Conservation (phyloP, 176 grass and related monocot species). For the Eragrostis curvula region DNA sequence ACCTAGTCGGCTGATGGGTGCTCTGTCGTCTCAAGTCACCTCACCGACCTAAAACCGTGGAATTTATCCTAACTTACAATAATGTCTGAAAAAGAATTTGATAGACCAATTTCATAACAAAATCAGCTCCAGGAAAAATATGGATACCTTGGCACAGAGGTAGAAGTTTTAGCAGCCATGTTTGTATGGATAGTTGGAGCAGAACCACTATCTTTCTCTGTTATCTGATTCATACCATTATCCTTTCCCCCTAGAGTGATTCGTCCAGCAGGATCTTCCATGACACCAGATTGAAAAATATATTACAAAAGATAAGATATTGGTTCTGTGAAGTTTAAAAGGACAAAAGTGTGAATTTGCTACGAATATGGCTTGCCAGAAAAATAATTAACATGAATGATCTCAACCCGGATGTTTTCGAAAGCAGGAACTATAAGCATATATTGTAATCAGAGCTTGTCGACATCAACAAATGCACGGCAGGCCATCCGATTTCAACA, state of each 20-base stretch:
- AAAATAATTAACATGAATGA: not conserved
- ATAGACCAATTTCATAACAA: not conserved
- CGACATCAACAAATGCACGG: not conserved
- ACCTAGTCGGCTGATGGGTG: too few species aligned
- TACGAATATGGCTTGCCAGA: slow-evolving; percentile 2
- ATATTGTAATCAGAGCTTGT: not conserved
- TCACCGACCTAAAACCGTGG: too few species aligned
- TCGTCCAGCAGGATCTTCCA: slow-evolving; percentile 50
- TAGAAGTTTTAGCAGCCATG: slow-evolving; percentile 49
- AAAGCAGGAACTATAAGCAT: slow-evolving; percentile 1
- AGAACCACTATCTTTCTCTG: slow-evolving; percentile 46
- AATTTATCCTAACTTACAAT: too few species aligned
- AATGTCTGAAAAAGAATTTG: not conserved
- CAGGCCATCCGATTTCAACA: not conserved
- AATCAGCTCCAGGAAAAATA: not conserved
- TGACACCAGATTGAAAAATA: not conserved
- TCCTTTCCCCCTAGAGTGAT: slow-evolving; percentile 57
- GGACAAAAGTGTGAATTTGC: not conserved
- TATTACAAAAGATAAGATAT: not conserved
- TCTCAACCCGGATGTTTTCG: not conserved
- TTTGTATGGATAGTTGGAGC: slow-evolving; percentile 36
- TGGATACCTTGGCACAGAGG: slow-evolving; percentile 54
- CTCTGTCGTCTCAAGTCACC: too few species aligned
- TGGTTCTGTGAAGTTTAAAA: not conserved
- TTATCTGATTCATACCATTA: slow-evolving; percentile 52